Evolutionary conservation across 352 stramenopile species (phyloP).

Genomic region (Phytophthora europaea): DNA sequence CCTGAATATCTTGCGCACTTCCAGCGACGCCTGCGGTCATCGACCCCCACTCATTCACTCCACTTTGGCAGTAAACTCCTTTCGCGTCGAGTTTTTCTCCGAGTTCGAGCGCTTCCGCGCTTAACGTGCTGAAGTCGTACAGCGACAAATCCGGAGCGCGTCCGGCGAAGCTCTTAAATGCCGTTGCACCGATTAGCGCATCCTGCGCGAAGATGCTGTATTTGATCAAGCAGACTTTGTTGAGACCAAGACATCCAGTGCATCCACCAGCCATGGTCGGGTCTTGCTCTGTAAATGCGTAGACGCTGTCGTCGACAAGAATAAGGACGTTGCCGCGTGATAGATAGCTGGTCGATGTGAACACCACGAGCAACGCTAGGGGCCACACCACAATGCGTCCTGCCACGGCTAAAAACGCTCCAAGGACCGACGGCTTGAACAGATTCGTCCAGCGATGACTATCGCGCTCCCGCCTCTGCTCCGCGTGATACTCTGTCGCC

Average conservation of each 20-base stretch:
- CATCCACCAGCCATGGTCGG: conserved; percentile 37
- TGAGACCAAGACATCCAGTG: conserved; percentile 22
- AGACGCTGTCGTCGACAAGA: conserved; percentile 37
- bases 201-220: conserved; percentile 38
- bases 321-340: conserved; percentile 26
- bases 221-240: conserved; percentile 34
- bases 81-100: conserved; percentile 29
- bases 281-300: conserved; percentile 35
- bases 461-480: conserved; percentile 17
- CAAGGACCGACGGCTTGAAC: conserved; percentile 31
- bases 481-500: conserved; percentile 28
- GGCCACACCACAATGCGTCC: conserved; percentile 38
- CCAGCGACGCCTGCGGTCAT: conserved; percentile 29
- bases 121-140: conserved; percentile 33
- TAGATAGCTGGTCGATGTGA: conserved; percentile 29
- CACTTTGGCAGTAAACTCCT: conserved; percentile 33
- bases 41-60: conserved; percentile 41
- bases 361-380: conserved; percentile 22
- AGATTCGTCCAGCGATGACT: conserved; percentile 22
- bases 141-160: conserved; percentile 32
- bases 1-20: conserved; percentile 29
- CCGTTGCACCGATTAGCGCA: conserved; percentile 32
- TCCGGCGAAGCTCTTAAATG: conserved; percentile 31
- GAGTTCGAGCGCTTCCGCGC: conserved; percentile 17
- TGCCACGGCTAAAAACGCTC: conserved; percentile 25